phyloP scores from a whole-genome alignment of 352 stramenopile species.

The Pythium oligandrum region DNA sequence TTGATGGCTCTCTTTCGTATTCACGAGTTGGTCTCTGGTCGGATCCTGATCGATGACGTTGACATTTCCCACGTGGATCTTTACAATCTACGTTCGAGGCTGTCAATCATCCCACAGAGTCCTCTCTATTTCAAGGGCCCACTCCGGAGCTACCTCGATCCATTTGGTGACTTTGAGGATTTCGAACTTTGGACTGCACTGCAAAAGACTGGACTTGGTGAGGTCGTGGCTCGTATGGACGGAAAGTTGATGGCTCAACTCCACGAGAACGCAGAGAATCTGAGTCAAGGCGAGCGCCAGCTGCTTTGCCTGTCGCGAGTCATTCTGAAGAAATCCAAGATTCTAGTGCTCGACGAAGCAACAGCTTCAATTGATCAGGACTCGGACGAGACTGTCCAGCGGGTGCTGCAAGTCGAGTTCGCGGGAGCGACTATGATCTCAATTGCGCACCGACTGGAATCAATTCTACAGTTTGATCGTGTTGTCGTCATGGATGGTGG shows the following conservation, averaged over 20 bases:
- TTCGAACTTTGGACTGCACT: slow-evolving; percentile 63
- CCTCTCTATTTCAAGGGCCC: slow-evolving; percentile 20
- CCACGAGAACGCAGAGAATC: slow-evolving; percentile 63
- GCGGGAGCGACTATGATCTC: slow-evolving; percentile 84
- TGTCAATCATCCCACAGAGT: slow-evolving; percentile 21
- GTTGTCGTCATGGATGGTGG: slow-evolving; percentile 87
- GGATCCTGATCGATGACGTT: slow-evolving; percentile 24
- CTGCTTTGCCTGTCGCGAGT: slow-evolving; percentile 26
- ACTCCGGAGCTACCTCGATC: slow-evolving; percentile 69
- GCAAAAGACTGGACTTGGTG: slow-evolving; percentile 11
- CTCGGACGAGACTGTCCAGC: slow-evolving; percentile 46
- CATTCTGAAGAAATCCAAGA: slow-evolving; percentile 24
- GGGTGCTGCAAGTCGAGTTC: slow-evolving; percentile 83
- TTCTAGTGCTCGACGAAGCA: slow-evolving; percentile 41
- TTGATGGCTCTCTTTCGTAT: slow-evolving; percentile 18
- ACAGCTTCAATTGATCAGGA: slow-evolving; percentile 31
- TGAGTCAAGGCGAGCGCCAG: slow-evolving; percentile 53
- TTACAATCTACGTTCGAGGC: slow-evolving; percentile 7
- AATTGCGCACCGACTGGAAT: slow-evolving; percentile 92
- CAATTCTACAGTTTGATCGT: slow-evolving; percentile 86
- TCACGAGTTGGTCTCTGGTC: slow-evolving; percentile 10
- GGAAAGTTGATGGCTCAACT: slow-evolving; percentile 44
- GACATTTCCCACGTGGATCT: slow-evolving; percentile 21
- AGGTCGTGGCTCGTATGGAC: slow-evolving; percentile 9
- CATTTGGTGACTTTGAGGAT: slow-evolving; percentile 62